A percentile compares a stretch with the other conserved stretches of the same genome.
These are phyloP conservation scores for Talaromyces stipitatus DNA, from an alignment of 495 filamentous ascomycete genomes.

Conservation along the genomic window DNA sequence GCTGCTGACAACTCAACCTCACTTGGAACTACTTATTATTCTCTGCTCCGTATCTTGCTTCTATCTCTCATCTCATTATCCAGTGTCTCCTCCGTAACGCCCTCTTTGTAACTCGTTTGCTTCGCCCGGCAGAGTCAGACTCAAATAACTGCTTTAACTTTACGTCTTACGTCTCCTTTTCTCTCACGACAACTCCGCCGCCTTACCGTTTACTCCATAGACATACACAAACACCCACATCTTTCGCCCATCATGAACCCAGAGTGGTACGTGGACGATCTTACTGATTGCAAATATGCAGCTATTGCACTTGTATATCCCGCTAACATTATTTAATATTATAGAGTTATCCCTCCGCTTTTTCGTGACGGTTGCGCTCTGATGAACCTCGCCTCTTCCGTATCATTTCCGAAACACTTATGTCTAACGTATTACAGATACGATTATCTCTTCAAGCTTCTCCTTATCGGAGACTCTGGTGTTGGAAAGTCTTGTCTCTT, in stretches of 20 bases:
- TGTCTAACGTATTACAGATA: conserved; percentile 56
- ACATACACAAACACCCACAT: not conserved
- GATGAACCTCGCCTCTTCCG: not conserved
- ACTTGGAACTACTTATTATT: not conserved
- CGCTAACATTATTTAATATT: not conserved
- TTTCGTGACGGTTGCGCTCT: not conserved
- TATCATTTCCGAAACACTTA: not conserved
- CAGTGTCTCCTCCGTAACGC: not conserved
- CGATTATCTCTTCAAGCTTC: conserved; percentile 99
- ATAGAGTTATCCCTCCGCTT: conserved; percentile 1
- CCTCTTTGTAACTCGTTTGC: not conserved
- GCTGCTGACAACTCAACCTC: not conserved
- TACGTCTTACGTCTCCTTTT: not conserved
- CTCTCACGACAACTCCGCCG: not conserved
- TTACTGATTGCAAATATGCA: not conserved
- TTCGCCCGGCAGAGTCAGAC: not conserved
- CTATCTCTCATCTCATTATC: not conserved
- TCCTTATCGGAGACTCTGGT: conserved; percentile 99
- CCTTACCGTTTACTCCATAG: not conserved
- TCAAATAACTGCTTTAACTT: not conserved
- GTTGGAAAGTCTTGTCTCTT: conserved; percentile 99
- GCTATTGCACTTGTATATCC: not conserved
- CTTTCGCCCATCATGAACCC: conserved; percentile 71
- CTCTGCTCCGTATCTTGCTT: not conserved
- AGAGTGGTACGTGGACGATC: conserved; percentile 68